Conservation (phyloP, 768 basidiomycete species). For the Amanita thiersii region DNA sequence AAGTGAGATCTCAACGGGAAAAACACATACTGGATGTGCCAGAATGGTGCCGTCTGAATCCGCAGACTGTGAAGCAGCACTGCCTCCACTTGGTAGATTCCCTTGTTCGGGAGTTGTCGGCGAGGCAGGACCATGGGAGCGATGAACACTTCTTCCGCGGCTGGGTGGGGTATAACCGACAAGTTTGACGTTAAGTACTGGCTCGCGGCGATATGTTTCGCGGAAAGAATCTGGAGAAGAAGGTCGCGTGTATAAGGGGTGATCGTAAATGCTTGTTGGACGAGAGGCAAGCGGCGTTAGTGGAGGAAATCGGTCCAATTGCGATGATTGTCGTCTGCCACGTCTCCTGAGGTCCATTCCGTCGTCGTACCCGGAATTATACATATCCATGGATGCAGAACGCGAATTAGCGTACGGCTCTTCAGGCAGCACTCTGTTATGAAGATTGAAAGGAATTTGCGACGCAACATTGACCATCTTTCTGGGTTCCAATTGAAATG, state of each 20-base stretch:
- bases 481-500: conserved; percentile 21
- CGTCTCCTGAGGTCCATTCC: conserved; percentile 12
- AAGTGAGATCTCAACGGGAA: neutral
- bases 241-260: conserved; percentile 8
- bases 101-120: conserved; percentile 7
- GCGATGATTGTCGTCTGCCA: conserved; percentile 12
- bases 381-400: conserved; percentile 16
- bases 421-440: conserved; percentile 23
- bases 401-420: conserved; percentile 20
- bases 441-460: conserved; percentile 53
- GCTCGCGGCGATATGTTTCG: conserved; percentile 17
- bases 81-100: neutral
- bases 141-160: conserved; percentile 12
- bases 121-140: conserved; percentile 5
- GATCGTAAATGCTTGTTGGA: conserved; percentile 2
- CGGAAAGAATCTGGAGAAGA: conserved; percentile 8
- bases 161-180: conserved; percentile 18
- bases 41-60: conserved; percentile 4
- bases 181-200: conserved; percentile 23
- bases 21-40: neutral
- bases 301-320: conserved; percentile 6
- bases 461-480: conserved; percentile 68
- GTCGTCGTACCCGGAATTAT: conserved; percentile 14
- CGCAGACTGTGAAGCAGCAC: neutral
- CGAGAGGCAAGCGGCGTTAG: conserved; percentile 9